Evolutionary conservation across 2,329 filamentous ascomycete genomes (phyloP), one percentile per base, ranked within the genome.

Genomic region (Phaeosphaeria sp.): DNA sequence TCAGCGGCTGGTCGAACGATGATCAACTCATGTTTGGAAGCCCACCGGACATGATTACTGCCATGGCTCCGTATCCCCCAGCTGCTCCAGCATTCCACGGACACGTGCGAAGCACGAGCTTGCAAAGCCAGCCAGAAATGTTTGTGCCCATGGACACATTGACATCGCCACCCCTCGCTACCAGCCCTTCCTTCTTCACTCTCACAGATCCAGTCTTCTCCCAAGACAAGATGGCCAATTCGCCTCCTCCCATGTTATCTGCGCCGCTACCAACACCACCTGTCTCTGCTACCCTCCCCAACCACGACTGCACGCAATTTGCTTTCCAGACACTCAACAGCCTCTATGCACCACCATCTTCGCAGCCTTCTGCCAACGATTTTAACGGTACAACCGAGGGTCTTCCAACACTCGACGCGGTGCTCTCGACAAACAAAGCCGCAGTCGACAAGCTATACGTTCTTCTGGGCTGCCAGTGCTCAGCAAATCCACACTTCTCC

Each of bases 401-500:
- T 20, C 65, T 75, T 3, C 72, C 74, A 1, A 72, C 71, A 4
- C 65, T 74, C 2, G 72, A 74, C 41, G 59, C 68, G 17, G 70
- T 76, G 22, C 61, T 77, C 0, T 66, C 71, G 5, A 71, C 68
- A 48, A 77, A 72, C 61, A 72, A 75, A 56, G 60, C 65, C 21
- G 73, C 74, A 2, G 68, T 76, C 2, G 73, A 76, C 48, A 74
- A 67, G 53, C 65, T 76, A 9, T 69, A 72, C 39, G 64, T 71
- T 9, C 63, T 76, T 3, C 67, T 76, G 2, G 62, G 60, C 21
- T 76, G 74, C 62, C 63, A 65, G n/a, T 77, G 74, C 66, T 72
- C 74, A 6, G 59, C 60, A 3, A 76, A 74, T 55, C 74, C 74
- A 2, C 73, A 76, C 58, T 77, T 73, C 62, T 75, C 72, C n/a